Percentiles rank a stretch among this genome's conserved stretches.
Conservation (phyloP, 257 asterid species). For the Paulownia fortunei region DNA sequence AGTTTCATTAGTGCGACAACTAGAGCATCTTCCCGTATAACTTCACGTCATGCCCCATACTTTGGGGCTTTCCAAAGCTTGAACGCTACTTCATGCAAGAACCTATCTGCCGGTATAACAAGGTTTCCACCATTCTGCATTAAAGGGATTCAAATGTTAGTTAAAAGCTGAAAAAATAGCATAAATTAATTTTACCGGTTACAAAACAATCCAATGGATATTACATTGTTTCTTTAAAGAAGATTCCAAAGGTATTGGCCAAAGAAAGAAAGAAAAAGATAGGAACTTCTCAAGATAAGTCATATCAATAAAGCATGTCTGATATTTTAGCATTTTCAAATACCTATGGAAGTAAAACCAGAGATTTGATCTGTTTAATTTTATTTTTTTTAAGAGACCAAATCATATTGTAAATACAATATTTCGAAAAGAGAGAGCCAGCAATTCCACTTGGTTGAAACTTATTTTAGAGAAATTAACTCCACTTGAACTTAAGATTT, state of each 20-base stretch:
- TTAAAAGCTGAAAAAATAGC: too few species aligned
- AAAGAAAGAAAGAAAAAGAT: background rate
- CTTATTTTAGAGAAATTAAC: background rate
- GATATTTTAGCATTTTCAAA: too few species aligned
- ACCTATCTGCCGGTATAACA: constrained; percentile 79
- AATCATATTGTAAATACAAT: too few species aligned
- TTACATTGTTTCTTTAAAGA: background rate
- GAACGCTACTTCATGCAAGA: constrained; percentile 87
- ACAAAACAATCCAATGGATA: background rate
- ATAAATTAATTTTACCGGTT: background rate
- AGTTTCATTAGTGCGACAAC: too few species aligned
- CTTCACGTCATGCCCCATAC: constrained; percentile 80
- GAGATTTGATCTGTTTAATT: too few species aligned
- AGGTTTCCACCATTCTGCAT: constrained; percentile 80
- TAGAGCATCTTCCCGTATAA: too few species aligned
- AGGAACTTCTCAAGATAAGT: too few species aligned
- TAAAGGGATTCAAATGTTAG: constrained; percentile 6
- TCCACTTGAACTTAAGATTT: background rate
- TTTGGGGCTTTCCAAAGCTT: constrained; percentile 99
- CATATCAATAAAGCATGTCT: too few species aligned
- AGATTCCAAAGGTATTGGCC: background rate
- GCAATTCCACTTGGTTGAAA: too few species aligned
- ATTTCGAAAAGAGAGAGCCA: too few species aligned
- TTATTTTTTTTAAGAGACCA: too few species aligned
- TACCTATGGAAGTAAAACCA: too few species aligned